Conservation (phyloP, 768 basidiomycete species). For the Atractiella rhizophila region DNA sequence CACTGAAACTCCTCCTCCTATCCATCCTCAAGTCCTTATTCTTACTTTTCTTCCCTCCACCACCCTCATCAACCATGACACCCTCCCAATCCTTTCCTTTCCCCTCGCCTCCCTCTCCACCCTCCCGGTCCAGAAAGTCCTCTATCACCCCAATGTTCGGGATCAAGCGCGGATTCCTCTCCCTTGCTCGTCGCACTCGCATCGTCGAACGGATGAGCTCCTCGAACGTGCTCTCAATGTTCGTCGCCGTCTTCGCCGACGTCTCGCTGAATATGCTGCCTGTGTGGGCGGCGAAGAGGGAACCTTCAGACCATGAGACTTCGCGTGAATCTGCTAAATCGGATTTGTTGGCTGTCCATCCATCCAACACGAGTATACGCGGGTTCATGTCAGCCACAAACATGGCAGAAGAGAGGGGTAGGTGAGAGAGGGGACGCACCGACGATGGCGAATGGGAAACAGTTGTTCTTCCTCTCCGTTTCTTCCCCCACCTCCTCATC, state of each 20-base stretch:
- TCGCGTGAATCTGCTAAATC: background rate
- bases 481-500: too few species aligned
- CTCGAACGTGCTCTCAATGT: too few species aligned
- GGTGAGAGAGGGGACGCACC: background rate
- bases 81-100: background rate
- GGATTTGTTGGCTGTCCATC: slow-evolving; percentile 7
- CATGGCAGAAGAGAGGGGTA: background rate
- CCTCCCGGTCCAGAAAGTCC: background rate
- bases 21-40: slow-evolving; percentile 7
- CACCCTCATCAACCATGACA: background rate
- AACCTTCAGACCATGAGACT: too few species aligned
- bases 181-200: slow-evolving; percentile 6
- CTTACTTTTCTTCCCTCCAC: too few species aligned
- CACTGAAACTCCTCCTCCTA: slow-evolving; percentile 8
- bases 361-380: too few species aligned
- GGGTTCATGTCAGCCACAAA: background rate
- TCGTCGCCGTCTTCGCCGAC: too few species aligned
- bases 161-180: background rate
- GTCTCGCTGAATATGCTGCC: too few species aligned
- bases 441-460: slow-evolving; percentile 10
- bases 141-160: background rate
- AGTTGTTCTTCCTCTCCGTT: slow-evolving; percentile 1
- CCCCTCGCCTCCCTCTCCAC: background rate
- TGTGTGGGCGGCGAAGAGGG: too few species aligned
- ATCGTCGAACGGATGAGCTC: too few species aligned